A percentile compares a stretch with the other conserved stretches of the same genome.
These are phyloP conservation scores for Fusarium sp. DNA, from an alignment of 2,329 filamentous ascomycete species.

Conservation along the genomic window DNA sequence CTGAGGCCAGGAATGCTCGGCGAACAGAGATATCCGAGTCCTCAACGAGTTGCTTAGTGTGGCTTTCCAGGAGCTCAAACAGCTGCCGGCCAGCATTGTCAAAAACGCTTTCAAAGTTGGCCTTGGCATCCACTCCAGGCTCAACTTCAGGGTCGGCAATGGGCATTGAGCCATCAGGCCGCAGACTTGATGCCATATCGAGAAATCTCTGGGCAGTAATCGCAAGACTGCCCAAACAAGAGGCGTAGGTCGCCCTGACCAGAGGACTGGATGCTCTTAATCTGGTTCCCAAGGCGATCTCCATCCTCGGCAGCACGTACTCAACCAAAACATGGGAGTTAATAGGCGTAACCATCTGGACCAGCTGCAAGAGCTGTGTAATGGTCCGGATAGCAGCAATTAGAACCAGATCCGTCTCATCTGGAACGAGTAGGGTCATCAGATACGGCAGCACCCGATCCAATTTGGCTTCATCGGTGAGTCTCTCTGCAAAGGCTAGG, in stretches of 20 bases:
- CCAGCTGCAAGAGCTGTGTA: constrained; percentile 88
- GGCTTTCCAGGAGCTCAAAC: constrained; percentile 84
- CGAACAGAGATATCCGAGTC: constrained; percentile 88
- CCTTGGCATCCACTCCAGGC: constrained; percentile 73
- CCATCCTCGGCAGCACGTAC: constrained; percentile 74
- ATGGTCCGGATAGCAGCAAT: constrained; percentile 87
- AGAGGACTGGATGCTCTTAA: constrained; percentile 69
- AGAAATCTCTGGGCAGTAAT: constrained; percentile 87
- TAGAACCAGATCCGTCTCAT: constrained; percentile 85
- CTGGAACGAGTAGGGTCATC: constrained; percentile 79
- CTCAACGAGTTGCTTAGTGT: constrained; percentile 90
- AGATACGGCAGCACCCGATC: constrained; percentile 94
- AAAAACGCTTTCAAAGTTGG: constrained; percentile 84
- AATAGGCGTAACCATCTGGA: constrained; percentile 85
- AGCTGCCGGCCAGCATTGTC: constrained; percentile 89
- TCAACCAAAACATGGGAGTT: constrained; percentile 78
- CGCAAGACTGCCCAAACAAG: constrained; percentile 89
- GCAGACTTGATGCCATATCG: constrained; percentile 89
- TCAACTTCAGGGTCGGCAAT: constrained; percentile 84
- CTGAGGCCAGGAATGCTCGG: constrained; percentile 90
- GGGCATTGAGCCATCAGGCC: constrained; percentile 84
- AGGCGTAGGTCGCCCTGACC: constrained; percentile 91
- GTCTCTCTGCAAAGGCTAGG: constrained; percentile 87
- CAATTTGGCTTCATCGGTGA: constrained; percentile 95
- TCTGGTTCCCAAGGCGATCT: constrained; percentile 62